Conservation (phyloP, 495 filamentous ascomycete genomes). For the Parathielavia appendiculata region DNA sequence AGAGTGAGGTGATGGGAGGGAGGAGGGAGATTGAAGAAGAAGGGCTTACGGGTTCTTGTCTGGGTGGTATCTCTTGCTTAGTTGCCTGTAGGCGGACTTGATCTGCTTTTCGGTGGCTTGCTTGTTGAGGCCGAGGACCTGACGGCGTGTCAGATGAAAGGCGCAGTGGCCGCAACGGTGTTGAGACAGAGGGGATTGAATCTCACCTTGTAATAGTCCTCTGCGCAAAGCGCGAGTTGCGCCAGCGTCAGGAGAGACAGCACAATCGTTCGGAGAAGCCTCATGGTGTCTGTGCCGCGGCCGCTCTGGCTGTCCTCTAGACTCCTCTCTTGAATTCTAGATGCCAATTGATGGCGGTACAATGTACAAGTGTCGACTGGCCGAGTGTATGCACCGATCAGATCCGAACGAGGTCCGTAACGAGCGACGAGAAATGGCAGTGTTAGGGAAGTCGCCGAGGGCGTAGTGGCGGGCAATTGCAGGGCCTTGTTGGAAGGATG, state of each 20-base stretch:
- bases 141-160: not conserved
- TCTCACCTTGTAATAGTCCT: slow-evolving; percentile 86
- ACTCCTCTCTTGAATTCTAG: not conserved
- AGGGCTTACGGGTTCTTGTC: slow-evolving; percentile 92
- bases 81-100: slow-evolving; percentile 87
- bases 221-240: slow-evolving; percentile 42
- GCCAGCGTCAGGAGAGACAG: slow-evolving; percentile 43
- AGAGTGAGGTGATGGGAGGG: slow-evolving; percentile 10
- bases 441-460: not conserved
- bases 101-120: slow-evolving; percentile 83
- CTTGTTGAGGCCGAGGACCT: slow-evolving; percentile 76
- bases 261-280: slow-evolving; percentile 37
- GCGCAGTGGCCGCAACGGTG: not conserved
- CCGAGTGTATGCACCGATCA: not conserved
- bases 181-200: not conserved
- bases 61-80: slow-evolving; percentile 95
- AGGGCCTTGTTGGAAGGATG: not conserved
- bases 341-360: slow-evolving; percentile 1
- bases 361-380: not conserved
- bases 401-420: not conserved
- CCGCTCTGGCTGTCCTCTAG: slow-evolving; percentile 13
- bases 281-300: slow-evolving; percentile 30
- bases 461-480: not conserved
- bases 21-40: slow-evolving; percentile 2
- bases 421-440: slow-evolving; percentile 11